phyloP scores from a whole-genome alignment of 768 basidiomycete species.

The Leccinum sublutescens region DNA sequence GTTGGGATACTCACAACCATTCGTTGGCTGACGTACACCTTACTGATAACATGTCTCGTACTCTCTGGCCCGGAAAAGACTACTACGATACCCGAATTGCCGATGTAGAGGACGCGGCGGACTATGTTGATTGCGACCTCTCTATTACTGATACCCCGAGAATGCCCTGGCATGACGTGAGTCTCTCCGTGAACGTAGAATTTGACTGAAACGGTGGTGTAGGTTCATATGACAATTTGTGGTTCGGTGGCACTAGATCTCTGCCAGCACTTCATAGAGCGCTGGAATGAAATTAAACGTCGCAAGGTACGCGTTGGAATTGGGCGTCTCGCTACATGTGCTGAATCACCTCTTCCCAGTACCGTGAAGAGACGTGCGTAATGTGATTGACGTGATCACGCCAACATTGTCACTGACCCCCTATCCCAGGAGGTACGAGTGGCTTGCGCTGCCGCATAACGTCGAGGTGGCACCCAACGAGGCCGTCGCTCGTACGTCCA shows the following conservation, averaged over 20 bases:
- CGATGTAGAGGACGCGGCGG: constrained; percentile 82
- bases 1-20: constrained; percentile 93
- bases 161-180: constrained; percentile 97
- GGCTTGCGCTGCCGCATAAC: constrained; percentile 82
- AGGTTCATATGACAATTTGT: constrained; percentile 82
- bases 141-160: constrained; percentile 66
- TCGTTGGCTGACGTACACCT: constrained; percentile 93
- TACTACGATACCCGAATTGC: constrained; percentile 87
- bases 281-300: constrained; percentile 89
- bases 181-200: constrained; percentile 26
- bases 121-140: constrained; percentile 70
- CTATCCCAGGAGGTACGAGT: constrained; percentile 46
- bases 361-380: constrained; percentile 45
- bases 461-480: constrained; percentile 61
- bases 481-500: constrained; percentile 52
- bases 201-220: constrained; percentile 1
- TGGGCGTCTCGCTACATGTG: not conserved
- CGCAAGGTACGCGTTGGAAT: constrained; percentile 52
- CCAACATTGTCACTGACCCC: constrained; percentile 5
- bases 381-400: constrained; percentile 2
- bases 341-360: constrained; percentile 22
- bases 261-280: constrained; percentile 88
- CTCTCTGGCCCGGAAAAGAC: constrained; percentile 91
- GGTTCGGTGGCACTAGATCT: constrained; percentile 88
- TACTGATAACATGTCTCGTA: constrained; percentile 65